Base-by-base conservation (phyloP, 1,284 basidiomycete genomes). In the Ustilago cynodontis region DNA sequence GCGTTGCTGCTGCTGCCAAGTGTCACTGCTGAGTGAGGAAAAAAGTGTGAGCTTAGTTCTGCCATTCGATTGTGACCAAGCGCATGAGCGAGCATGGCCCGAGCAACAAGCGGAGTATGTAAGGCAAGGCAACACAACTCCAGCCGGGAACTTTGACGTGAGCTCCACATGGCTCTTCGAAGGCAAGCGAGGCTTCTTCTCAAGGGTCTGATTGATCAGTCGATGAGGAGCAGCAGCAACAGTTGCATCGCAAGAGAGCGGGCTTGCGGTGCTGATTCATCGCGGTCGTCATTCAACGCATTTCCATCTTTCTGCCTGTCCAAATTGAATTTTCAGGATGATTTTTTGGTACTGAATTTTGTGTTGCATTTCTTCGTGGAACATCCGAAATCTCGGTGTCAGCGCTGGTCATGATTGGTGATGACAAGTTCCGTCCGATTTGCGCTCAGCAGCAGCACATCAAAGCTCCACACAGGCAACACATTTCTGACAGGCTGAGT, bases 241-340 rank as follows among this genome's bases (percentile, higher is more conserved):
- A 33, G 31, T 11, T 14, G 37, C 11, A 39, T 10, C 6, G 37
- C 7, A 41, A 43, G 43, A 45, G 31, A 33, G 20, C 29, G 33
- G 20, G 52, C n/a, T 50, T 29, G 47, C 47, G 35, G 26, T 58
- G 62, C 62, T 65, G 62, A 65, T 39, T 65, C 62, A 65, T 58
- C 62, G 16, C 6, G 33, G 45, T 50, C 62, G 62, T 65, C 62
- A 65, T 58, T 22, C 28, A 29, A 24, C 47, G 47, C 24, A 24
- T 50, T 50, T 26, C 47, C 3, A 28, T 50, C 20, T 47, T 47
- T n/a, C 7, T 11, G 14, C 35, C 35, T 37, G 31, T 33, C 31
- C 5, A 11, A 33, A 33, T 6, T 33, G 11, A 33, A 5, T 11
- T 11, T 33, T 33, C n/a, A n/a, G n/a, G n/a, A 33, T 11, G 31